Conservation (phyloP, 208 protist species). For the Crithidia bombi region DNA sequence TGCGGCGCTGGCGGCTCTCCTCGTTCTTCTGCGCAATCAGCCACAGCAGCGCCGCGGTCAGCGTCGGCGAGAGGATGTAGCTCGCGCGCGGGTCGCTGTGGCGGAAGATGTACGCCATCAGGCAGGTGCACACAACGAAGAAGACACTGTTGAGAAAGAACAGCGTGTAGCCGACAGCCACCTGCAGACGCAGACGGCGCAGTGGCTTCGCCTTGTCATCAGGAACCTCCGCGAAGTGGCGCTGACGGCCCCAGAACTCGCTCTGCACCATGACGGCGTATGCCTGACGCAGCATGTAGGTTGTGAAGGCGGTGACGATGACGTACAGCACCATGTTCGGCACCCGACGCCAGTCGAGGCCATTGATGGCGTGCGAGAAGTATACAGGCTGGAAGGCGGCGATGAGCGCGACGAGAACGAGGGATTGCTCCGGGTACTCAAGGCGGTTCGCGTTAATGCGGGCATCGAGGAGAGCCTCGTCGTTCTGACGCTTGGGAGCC, state of each 20-base stretch:
- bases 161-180: slow-evolving; percentile 76
- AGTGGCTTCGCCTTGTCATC: slow-evolving; percentile 63
- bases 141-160: slow-evolving; percentile 89
- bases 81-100: slow-evolving; percentile 79
- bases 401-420: slow-evolving; percentile 68
- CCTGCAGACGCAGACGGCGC: slow-evolving; percentile 81
- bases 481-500: slow-evolving; percentile 26
- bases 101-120: slow-evolving; percentile 89
- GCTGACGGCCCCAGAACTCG: slow-evolving; percentile 90
- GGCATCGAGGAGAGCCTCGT: slow-evolving; percentile 81
- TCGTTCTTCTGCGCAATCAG: slow-evolving; percentile 91
- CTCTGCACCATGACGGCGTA: slow-evolving; percentile 89
- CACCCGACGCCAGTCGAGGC: slow-evolving; percentile 58
- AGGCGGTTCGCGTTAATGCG: slow-evolving; percentile 87
- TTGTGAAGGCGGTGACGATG: slow-evolving; percentile 51
- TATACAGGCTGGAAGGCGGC: slow-evolving; percentile 85
- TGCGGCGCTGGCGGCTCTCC: slow-evolving; percentile 86
- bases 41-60: slow-evolving; percentile 86
- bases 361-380: slow-evolving; percentile 87
- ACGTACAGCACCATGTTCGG: slow-evolving; percentile 73
- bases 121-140: slow-evolving; percentile 69
- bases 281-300: slow-evolving; percentile 82
- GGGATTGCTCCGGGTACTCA: slow-evolving; percentile 74
- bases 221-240: slow-evolving; percentile 80
- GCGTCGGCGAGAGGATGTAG: slow-evolving; percentile 78